Base-by-base conservation (phyloP, 2,329 filamentous ascomycete species). In the Phialocephala subalpina region DNA sequence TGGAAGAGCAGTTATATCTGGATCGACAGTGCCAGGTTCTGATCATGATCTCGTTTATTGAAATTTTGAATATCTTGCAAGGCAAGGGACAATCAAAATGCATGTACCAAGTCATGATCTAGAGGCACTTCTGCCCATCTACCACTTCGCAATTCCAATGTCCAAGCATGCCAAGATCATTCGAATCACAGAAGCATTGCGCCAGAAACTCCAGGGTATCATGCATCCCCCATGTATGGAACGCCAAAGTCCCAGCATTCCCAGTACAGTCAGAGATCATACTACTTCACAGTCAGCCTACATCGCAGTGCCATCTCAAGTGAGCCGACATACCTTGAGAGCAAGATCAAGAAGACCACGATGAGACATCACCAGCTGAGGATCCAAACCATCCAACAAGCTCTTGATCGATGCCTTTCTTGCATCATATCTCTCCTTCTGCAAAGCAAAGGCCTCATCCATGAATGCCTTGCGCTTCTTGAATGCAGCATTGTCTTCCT, bases 1-100 rank as follows among this genome's bases (percentile, higher is more conserved):
- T 69, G 68, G 56, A 59, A 64, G 57, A 69, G 60, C 64, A 67
- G 66, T 35, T 77, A 76, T 70, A 27, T 74, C 20, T 68, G 68
- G 67, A 66, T 76, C 27, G 73, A 76, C 67, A 65, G 58, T 45
- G 70, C 67, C 6, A 69, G 66, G 57, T 67, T 67, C 29, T 70
- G 65, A 66, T 20, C 3, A n/a, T 20, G n/a, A 22, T 33, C 29
- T 33, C 9, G 29, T 33, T 33, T 9, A 33, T 33, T 33, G 29
- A 9, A 33, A 5, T 49, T 49, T 25, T 49, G 20, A 25, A 25
- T 49, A 1, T 49, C 45, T n/a, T 49, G 20, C n/a, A 49, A 49
- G 45, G 4, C 45, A 6, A 1, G 3, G 45, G n/a, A 49, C 45
- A 49, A 22, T 14, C 12, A 11, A 11, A 18, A 7, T 14, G n/a